A percentile compares a stretch with the other conserved stretches of the same genome.
Conservation (phyloP, 2,329 filamentous ascomycete species). For the Fusarium gaditjirri region DNA sequence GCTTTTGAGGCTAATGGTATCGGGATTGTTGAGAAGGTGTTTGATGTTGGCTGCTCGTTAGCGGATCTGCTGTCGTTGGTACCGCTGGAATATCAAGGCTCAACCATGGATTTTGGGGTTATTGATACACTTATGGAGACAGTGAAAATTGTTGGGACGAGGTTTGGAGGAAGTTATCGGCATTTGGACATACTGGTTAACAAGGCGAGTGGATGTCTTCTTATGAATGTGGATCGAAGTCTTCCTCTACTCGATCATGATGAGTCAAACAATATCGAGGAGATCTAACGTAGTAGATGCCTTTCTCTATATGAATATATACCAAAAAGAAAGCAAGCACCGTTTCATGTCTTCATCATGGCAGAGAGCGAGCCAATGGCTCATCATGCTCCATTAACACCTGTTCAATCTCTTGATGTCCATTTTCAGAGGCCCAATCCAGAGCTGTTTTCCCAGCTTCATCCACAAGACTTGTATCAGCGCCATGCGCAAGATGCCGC, state of each 20-base stretch:
- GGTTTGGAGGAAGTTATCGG: slow-evolving; percentile 2
- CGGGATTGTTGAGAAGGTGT: slow-evolving; percentile 49
- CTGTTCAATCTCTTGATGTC: too few species aligned
- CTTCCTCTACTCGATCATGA: neutral
- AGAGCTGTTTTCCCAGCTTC: accelerated
- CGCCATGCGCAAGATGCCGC: neutral
- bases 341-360: neutral
- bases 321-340: accelerated
- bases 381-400: neutral
- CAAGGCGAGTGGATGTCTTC: slow-evolving; percentile 15
- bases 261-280: accelerated
- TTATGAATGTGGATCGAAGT: neutral
- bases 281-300: too few species aligned
- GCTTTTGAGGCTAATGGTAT: slow-evolving; percentile 50
- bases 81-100: neutral
- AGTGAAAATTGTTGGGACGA: slow-evolving; percentile 11
- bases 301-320: too few species aligned
- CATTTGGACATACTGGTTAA: slow-evolving; percentile 22
- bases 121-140: slow-evolving; percentile 28
- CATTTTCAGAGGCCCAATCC: accelerated
- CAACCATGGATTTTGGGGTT: slow-evolving; percentile 12
- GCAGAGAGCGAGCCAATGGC: accelerated
- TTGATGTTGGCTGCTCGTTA: slow-evolving; percentile 49
- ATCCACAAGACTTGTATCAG: neutral
- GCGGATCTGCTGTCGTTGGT: slow-evolving; percentile 36